Evolutionary conservation across 768 basidiomycete species (phyloP), one percentile per base, ranked within the genome.

Genomic region (Hortiboletus campestris): DNA sequence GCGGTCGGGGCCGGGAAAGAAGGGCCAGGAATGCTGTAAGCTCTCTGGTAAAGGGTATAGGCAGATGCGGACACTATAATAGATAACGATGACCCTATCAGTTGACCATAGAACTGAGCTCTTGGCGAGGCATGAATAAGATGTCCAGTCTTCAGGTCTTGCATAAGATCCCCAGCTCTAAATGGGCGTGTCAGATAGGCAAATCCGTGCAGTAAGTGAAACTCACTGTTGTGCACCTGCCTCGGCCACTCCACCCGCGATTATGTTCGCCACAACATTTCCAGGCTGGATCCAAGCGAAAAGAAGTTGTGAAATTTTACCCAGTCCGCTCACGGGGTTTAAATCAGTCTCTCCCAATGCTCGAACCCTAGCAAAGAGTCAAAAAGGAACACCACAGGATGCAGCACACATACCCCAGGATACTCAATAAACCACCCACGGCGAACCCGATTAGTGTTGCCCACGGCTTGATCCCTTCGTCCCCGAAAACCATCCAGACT

Each of bases 121-220:
- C 92, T 80, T 45, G 96, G 96, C 22, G 94, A 95, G 10, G 94
- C 94, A 59, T 80, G 82, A 51, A 92, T 82, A n/a, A 98, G 76
- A 70, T 97, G 92, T 0, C 96, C 96, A 3, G 96, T 97, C 75
- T 98, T 98, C 56, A 98, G 76, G 72, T 98, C 96, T 75, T 98
- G 96, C 96, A 98, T 98, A 10, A 98, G 83, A 68, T 98, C 96
- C 16, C 94, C 96, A 8, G 95, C 94, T 70, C 91, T 94, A 60
- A 7, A 43, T 25, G 42, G 46, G 4, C 2, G 36, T 22, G 52
- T 62, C 47, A 56, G 13, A 55, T 25, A 34, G 46, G 25, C 36
- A 51, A 44, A 34, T 19, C 28, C 17, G 43, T 7, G 35, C 17
- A 51, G 38, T 32, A 19, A 10, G 50, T 42, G 17, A 39, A 47